These are phyloP conservation scores for Plenodomus biglobosus DNA, from an alignment of 2,329 filamentous ascomycete species.

Conservation along the genomic window DNA sequence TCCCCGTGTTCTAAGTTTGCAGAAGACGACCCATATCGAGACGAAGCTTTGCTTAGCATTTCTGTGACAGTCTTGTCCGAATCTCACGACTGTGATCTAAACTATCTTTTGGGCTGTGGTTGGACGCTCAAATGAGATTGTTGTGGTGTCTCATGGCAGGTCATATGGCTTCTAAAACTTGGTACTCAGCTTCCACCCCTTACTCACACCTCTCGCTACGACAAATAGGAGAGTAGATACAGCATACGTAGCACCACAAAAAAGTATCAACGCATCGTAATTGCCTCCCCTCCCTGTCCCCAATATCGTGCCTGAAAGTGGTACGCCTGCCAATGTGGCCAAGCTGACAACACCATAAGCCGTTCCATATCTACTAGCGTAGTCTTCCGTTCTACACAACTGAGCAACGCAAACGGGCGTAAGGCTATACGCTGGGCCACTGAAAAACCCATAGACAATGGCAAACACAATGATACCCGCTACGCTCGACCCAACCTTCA, in stretches of 20 bases:
- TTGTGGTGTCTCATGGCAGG: too few relatives aligned
- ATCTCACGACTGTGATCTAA: too few relatives aligned
- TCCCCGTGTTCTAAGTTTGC: too few relatives aligned
- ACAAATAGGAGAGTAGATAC: slow-evolving; percentile 2
- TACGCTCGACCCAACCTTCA: slow-evolving; percentile 1
- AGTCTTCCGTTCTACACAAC: slow-evolving; percentile 44
- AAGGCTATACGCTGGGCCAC: slow-evolving; percentile 42
- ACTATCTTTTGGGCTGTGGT: too few relatives aligned
- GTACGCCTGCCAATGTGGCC: slow-evolving; percentile 54
- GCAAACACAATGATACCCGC: slow-evolving; percentile 35
- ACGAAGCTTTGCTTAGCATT: too few relatives aligned
- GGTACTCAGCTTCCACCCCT: background rate
- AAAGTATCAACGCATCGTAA: slow-evolving; percentile 11
- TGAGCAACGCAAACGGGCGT: slow-evolving; percentile 47
- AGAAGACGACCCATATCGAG: too few relatives aligned
- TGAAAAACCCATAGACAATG: slow-evolving; percentile 46
- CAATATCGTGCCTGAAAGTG: slow-evolving; percentile 55
- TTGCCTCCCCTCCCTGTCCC: slow-evolving; percentile 36
- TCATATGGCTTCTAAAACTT: slow-evolving; percentile 2
- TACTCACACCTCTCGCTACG: slow-evolving; percentile 1
- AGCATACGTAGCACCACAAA: slow-evolving; percentile 7
- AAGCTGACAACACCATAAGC: slow-evolving; percentile 51
- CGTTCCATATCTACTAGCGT: slow-evolving; percentile 53
- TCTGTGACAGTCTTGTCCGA: too few relatives aligned
- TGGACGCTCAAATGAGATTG: too few relatives aligned